These are phyloP conservation scores for Baorangia bicolor DNA, from an alignment of 768 basidiomycete genomes.

Conservation along the genomic window DNA sequence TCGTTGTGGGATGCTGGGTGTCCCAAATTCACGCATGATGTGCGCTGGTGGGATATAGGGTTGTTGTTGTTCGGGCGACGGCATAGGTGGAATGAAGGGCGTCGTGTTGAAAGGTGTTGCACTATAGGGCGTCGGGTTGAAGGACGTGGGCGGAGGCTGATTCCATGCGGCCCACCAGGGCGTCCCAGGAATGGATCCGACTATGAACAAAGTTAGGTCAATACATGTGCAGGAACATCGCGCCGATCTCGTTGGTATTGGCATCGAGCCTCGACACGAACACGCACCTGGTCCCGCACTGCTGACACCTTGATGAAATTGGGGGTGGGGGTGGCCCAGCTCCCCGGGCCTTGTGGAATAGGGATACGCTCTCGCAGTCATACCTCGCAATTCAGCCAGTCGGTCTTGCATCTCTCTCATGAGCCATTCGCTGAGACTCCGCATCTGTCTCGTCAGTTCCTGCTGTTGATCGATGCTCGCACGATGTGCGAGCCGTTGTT, in stretches of 20 bases:
- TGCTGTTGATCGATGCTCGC: slow-evolving; percentile 3
- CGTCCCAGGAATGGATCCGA: background rate
- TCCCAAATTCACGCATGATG: background rate
- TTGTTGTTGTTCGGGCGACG: background rate
- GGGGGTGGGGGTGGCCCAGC: background rate
- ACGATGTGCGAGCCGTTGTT: slow-evolving; percentile 1
- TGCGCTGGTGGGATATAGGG: background rate
- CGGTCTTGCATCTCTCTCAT: slow-evolving; percentile 9
- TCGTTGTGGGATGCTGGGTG: background rate
- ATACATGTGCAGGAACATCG: no score
- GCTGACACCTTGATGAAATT: background rate
- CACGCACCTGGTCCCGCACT: background rate
- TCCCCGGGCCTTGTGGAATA: background rate
- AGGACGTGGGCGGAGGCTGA: background rate
- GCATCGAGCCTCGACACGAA: background rate
- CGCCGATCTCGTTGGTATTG: background rate
- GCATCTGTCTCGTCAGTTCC: slow-evolving; percentile 1
- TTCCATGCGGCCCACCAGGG: background rate
- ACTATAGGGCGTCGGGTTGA: background rate
- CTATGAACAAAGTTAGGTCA: background rate
- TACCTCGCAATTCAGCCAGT: background rate
- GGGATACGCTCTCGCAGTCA: background rate
- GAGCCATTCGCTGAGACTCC: slow-evolving; percentile 3
- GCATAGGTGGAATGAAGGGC: background rate
- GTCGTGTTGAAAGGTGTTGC: background rate